These are phyloP conservation scores for Rubia yunnanensis DNA, from an alignment of 257 asterid genomes.

Conservation along the genomic window DNA sequence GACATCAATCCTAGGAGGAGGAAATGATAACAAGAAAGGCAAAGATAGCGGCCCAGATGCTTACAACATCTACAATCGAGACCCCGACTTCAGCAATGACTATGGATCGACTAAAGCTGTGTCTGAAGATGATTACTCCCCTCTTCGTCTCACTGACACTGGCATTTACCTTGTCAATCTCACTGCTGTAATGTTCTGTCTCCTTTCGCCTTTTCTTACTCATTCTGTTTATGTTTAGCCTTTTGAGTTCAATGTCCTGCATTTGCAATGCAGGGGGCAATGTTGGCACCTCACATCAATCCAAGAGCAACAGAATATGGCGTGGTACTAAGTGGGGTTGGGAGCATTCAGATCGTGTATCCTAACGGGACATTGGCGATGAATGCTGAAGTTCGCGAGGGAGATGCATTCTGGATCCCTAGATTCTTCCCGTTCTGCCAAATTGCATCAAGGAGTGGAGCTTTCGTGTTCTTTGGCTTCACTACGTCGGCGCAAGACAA, in stretches of 20 bases:
- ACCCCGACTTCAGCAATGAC: conserved; percentile 53
- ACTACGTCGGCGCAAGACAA: conserved; percentile 56
- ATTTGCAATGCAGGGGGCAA: conserved; percentile 58
- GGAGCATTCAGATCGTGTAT: conserved; percentile 50
- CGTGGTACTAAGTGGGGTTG: conserved; percentile 50
- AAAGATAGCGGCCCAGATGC: conserved; percentile 43
- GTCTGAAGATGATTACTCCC: conserved; percentile 47
- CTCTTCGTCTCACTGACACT: conserved; percentile 41
- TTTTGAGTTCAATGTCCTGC: too few species aligned
- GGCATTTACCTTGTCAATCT: conserved; percentile 72
- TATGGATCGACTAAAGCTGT: conserved; percentile 79
- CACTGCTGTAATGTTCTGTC: conserved; percentile 41
- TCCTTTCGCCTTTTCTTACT: background rate
- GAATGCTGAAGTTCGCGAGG: conserved; percentile 59
- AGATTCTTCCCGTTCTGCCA: conserved; percentile 85
- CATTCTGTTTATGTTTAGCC: background rate
- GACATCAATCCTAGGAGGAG: conserved; percentile 30
- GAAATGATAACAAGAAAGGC: conserved; percentile 11
- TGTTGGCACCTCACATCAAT: conserved; percentile 93
- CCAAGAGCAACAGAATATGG: conserved; percentile 77
- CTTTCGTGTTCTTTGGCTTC: conserved; percentile 89
- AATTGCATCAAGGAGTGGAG: conserved; percentile 63
- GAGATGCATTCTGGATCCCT: conserved; percentile 77
- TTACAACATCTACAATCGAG: conserved; percentile 44
- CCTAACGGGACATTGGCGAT: conserved; percentile 84